A percentile compares a stretch with the other conserved stretches of the same genome.
Conservation (phyloP, 148 eudicot species). For the Vaccinium vitisidaea region DNA sequence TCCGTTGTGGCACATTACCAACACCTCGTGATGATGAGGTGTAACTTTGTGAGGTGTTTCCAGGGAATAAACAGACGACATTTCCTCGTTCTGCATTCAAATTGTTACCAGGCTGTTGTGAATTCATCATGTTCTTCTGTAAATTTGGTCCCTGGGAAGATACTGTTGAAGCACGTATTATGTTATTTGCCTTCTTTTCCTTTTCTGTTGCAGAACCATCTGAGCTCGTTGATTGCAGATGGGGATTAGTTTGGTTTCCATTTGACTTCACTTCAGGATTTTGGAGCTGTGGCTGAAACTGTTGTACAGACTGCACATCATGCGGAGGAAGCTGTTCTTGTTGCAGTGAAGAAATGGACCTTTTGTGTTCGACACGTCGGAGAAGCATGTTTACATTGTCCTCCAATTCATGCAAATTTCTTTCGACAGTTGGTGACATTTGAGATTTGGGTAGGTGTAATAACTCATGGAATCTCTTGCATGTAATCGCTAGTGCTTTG, state of each 20-base stretch:
- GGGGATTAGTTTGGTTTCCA: slow-evolving; percentile 12
- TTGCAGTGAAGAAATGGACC: neutral
- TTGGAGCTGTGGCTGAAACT: slow-evolving; percentile 7
- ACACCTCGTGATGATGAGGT: slow-evolving; percentile 3
- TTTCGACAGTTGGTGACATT: slow-evolving; percentile 11
- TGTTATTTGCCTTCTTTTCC: neutral
- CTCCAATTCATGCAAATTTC: neutral
- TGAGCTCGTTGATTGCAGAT: neutral
- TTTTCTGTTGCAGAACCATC: neutral
- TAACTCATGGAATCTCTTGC: neutral
- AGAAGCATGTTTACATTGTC: neutral
- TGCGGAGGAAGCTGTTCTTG: slow-evolving; percentile 5
- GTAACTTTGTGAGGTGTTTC: neutral
- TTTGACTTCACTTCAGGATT: neutral
- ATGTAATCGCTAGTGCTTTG: neutral
- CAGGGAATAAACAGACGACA: neutral
- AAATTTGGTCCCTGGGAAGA: slow-evolving; percentile 10
- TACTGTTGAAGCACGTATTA: neutral
- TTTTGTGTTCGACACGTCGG: neutral
- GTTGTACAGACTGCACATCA: slow-evolving; percentile 7
- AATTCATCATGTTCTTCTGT: neutral
- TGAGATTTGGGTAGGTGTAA: slow-evolving; percentile 11
- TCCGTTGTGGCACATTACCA: neutral
- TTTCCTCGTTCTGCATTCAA: neutral
- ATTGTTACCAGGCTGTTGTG: neutral